Conservation (phyloP, 2,329 filamentous ascomycete species). For the Diaporthe citriasiana region DNA sequence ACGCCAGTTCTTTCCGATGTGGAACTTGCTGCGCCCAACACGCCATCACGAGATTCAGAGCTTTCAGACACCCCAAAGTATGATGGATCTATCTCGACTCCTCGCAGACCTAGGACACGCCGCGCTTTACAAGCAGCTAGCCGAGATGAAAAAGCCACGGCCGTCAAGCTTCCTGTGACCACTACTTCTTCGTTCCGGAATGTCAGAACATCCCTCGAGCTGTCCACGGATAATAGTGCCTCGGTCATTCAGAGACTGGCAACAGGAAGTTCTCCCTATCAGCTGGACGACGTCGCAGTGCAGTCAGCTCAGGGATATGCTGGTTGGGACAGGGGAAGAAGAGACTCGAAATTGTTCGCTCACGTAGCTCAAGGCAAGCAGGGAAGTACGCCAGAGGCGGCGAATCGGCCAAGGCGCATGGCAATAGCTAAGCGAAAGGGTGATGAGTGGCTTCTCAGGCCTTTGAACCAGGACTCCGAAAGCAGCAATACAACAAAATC, state of each 20-base stretch:
- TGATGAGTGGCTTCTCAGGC: not conserved
- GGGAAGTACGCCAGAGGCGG: not conserved
- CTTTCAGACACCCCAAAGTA: not conserved
- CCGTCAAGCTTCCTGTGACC: not conserved
- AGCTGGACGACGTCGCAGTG: not conserved
- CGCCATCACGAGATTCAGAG: not conserved
- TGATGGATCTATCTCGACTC: not conserved
- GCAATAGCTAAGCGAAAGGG: not conserved
- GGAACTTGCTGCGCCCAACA: not conserved
- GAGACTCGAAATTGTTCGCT: not conserved
- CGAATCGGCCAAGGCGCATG: constrained; percentile 11
- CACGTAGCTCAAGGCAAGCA: not conserved
- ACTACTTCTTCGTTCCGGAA: not conserved
- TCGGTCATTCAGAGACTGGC: not conserved
- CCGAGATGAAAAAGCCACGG: not conserved
- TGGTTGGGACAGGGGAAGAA: not conserved
- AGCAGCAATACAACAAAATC: not conserved
- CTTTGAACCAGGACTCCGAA: not conserved
- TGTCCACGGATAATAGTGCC: not conserved
- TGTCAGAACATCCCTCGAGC: not conserved
- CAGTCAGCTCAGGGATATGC: not conserved
- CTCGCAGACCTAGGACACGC: not conserved
- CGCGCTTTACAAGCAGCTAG: not conserved
- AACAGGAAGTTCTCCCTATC: not conserved
- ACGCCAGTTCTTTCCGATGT: constrained; percentile 5